Evolutionary conservation across 2,329 filamentous ascomycete species (phyloP).

Genomic region (Hypoxylon sp.): DNA sequence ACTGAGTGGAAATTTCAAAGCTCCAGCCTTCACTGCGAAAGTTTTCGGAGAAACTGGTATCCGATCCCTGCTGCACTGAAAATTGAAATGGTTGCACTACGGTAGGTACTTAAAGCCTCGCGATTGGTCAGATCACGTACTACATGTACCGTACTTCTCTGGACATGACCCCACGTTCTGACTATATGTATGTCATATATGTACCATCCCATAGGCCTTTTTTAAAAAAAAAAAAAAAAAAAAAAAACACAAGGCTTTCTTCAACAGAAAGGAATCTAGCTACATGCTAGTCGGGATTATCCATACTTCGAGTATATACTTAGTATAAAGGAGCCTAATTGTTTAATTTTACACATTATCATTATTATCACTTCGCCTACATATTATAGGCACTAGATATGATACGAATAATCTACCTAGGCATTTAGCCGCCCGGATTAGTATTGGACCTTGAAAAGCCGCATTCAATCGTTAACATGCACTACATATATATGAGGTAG

Average conservation of each 20-base stretch:
- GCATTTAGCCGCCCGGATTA: background rate
- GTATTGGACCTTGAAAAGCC: background rate
- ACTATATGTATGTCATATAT: too few relatives aligned
- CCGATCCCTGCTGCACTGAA: constrained; percentile 6
- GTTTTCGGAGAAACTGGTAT: constrained; percentile 32
- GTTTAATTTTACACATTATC: background rate
- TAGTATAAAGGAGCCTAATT: too few relatives aligned
- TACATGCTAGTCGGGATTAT: too few relatives aligned
- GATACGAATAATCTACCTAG: background rate
- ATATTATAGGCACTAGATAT: background rate
- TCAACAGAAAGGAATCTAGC: too few relatives aligned
- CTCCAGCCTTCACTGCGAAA: constrained; percentile 16
- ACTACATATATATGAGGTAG: background rate
- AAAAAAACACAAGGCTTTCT: too few relatives aligned
- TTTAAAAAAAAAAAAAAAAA: too few relatives aligned
- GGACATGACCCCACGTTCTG: too few relatives aligned
- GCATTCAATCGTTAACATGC: background rate
- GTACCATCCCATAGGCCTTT: too few relatives aligned
- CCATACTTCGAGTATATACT: too few relatives aligned
- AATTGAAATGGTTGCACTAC: background rate
- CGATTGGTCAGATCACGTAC: constrained; percentile 13
- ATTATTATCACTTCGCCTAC: background rate
- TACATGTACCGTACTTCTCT: too few relatives aligned
- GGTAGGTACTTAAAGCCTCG: background rate
- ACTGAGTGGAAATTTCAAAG: constrained; percentile 36